Evolutionary conservation across 73 alveolate species (phyloP).

Genomic region (Tetrahymena elliotti): DNA sequence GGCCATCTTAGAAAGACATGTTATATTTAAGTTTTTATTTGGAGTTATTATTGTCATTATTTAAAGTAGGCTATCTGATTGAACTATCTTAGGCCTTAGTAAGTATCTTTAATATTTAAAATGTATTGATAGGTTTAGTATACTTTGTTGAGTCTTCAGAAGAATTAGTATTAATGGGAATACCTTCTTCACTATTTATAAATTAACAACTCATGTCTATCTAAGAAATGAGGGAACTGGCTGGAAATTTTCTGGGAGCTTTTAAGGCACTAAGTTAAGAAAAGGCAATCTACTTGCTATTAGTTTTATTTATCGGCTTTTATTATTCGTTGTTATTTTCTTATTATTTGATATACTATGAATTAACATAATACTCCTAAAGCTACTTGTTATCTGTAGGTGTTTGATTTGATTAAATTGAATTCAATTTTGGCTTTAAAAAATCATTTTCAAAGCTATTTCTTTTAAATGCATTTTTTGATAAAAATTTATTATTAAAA

Average conservation of each 20-base stretch:
- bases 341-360: neutral
- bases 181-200: neutral
- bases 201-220: neutral
- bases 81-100: neutral
- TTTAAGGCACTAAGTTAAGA: neutral
- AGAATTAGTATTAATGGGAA: neutral
- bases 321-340: neutral
- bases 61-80: neutral
- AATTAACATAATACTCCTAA: neutral
- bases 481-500: neutral
- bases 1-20: neutral
- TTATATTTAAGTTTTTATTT: neutral
- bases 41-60: neutral
- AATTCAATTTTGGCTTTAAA: neutral
- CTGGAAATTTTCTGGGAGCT: neutral
- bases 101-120: neutral
- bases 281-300: no score
- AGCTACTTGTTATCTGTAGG: neutral
- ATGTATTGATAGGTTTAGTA: neutral
- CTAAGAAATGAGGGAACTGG: neutral
- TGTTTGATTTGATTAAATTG: neutral
- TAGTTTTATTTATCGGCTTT: no score
- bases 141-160: neutral
- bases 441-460: neutral
- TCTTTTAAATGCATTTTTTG: neutral